Conservation (phyloP, 2,329 filamentous ascomycete species). For the Xylaria sp. region DNA sequence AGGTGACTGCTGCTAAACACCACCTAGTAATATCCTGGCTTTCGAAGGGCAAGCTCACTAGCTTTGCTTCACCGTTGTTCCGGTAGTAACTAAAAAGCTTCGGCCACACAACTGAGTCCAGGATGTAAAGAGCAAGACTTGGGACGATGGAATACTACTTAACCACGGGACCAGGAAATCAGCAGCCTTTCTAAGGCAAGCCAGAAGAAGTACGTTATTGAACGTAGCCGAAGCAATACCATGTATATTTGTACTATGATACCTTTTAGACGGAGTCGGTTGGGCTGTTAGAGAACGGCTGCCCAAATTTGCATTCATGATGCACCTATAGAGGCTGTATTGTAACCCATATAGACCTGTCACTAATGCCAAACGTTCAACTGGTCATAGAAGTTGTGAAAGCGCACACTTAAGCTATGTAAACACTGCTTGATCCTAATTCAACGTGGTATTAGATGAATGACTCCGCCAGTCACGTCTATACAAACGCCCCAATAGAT, state of each 20-base stretch:
- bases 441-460: constrained; percentile 22
- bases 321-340: not conserved
- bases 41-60: not conserved
- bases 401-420: constrained; percentile 8
- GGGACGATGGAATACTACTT: not conserved
- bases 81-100: not conserved
- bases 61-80: not conserved
- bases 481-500: constrained; percentile 34
- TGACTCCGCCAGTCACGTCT: constrained; percentile 19
- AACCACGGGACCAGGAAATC: not conserved
- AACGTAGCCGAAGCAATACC: not conserved
- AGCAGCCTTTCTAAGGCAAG: not conserved
- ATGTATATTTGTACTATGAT: not conserved
- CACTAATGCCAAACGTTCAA: not conserved
- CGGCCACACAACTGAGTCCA: not conserved
- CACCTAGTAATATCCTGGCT: not conserved
- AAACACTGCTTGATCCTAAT: constrained; percentile 10
- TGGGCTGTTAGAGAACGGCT: constrained; percentile 6
- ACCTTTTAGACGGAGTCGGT: not conserved
- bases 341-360: not conserved
- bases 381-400: not conserved
- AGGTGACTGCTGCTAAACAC: not conserved
- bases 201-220: not conserved
- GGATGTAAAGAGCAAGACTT: not conserved
- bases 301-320: not conserved